Conservation (phyloP, 2,329 filamentous ascomycete genomes). For the Sporothrix brunneoviolacea region DNA sequence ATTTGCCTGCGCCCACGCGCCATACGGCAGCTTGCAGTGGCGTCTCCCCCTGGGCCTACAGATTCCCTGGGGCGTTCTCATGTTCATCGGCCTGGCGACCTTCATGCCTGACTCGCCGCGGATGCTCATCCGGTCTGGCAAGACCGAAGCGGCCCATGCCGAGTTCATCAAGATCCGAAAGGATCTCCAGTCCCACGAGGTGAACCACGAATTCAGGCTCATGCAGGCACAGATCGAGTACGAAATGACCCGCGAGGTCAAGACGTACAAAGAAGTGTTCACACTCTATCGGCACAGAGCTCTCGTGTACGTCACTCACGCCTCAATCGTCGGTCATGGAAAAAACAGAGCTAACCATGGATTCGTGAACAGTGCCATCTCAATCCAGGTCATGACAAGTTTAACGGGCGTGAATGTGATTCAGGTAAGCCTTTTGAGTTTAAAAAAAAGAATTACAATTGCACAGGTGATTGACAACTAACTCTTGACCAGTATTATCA, state of each 20-base stretch:
- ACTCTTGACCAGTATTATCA: no score
- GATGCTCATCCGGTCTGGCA: constrained; percentile 44
- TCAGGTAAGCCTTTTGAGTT: no score
- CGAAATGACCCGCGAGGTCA: constrained; percentile 50
- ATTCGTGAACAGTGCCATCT: constrained; percentile 33
- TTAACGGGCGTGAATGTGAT: constrained; percentile 53
- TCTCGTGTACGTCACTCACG: constrained; percentile 34
- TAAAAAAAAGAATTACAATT: no score
- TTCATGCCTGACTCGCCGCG: constrained; percentile 51
- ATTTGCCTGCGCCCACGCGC: constrained; percentile 46
- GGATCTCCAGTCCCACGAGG: constrained; percentile 36
- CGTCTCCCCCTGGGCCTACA: constrained; percentile 48
- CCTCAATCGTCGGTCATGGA: no score
- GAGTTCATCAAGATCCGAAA: constrained; percentile 43
- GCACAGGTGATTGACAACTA: no score
- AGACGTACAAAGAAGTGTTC: constrained; percentile 45
- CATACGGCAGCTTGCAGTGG: constrained; percentile 48
- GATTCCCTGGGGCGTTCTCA: constrained; percentile 48
- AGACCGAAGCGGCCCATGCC: constrained; percentile 39
- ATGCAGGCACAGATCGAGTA: constrained; percentile 50
- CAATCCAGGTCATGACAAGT: constrained; percentile 51
- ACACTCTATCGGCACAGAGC: constrained; percentile 44
- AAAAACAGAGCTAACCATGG: no score
- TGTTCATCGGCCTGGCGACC: constrained; percentile 46
- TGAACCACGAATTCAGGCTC: constrained; percentile 44